Conservation (phyloP, 2,329 filamentous ascomycete genomes). For the Paraconiothyrium brasiliense region DNA sequence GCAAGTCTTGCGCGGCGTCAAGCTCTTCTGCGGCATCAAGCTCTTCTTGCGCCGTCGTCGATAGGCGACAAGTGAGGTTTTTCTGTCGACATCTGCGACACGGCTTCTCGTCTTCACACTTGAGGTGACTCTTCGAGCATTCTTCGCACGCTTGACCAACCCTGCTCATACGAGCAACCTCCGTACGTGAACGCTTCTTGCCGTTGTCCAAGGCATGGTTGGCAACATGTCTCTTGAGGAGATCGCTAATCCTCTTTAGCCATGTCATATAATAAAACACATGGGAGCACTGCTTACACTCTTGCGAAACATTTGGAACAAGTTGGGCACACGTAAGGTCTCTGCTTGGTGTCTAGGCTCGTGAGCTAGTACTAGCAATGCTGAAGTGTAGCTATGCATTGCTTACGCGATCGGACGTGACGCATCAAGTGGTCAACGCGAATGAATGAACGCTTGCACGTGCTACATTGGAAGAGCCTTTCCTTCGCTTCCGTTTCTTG, state of each 20-base stretch:
- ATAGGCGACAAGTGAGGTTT: constrained; percentile 54
- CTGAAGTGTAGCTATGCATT: constrained; percentile 16
- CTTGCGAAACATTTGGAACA: constrained; percentile 59
- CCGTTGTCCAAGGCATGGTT: constrained; percentile 52
- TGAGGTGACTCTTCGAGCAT: constrained; percentile 62
- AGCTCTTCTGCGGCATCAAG: constrained; percentile 31
- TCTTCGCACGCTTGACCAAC: constrained; percentile 60
- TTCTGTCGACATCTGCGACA: constrained; percentile 62
- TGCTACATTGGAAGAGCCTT: constrained; percentile 59
- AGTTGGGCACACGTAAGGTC: constrained; percentile 56
- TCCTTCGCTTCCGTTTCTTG: constrained; percentile 31
- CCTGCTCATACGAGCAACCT: constrained; percentile 37
- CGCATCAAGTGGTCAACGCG: constrained; percentile 63
- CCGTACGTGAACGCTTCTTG: constrained; percentile 37
- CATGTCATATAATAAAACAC: background rate
- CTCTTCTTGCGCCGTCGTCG: constrained; percentile 18
- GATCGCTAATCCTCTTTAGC: constrained; percentile 47
- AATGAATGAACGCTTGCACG: constrained; percentile 62
- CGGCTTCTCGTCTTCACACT: constrained; percentile 65
- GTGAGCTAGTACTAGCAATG: background rate
- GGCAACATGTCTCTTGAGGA: constrained; percentile 62
- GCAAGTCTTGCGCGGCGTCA: constrained; percentile 42
- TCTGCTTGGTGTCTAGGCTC: constrained; percentile 51
- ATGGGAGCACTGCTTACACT: constrained; percentile 41
- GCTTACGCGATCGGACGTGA: constrained; percentile 61